A percentile compares a stretch with the other conserved stretches of the same genome.
Evolutionary conservation across 2,329 filamentous ascomycete genomes (phyloP).

Genomic region (Penicillium sp.): DNA sequence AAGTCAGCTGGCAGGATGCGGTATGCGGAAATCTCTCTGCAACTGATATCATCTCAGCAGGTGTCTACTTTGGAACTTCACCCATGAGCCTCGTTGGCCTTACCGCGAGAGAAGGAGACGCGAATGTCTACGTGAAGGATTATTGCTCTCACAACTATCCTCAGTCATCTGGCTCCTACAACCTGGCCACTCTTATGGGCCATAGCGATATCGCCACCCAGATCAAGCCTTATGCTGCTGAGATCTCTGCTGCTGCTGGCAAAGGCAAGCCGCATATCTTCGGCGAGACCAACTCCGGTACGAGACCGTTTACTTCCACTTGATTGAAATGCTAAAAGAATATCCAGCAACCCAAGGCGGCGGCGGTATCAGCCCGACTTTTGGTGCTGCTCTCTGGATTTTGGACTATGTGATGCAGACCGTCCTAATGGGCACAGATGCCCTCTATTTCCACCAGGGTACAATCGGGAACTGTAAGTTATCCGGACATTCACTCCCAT

Average conservation of each 20-base stretch:
- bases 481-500: background rate
- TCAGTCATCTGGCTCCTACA: constrained; percentile 31
- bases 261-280: constrained; percentile 42
- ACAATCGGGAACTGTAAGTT: constrained; percentile 45
- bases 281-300: constrained; percentile 46
- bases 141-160: constrained; percentile 47
- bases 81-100: constrained; percentile 34
- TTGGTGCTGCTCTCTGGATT: constrained; percentile 46
- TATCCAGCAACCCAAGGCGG: constrained; percentile 31
- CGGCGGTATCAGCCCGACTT: constrained; percentile 39
- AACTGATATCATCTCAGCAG: constrained; percentile 26
- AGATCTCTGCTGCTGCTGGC: constrained; percentile 34
- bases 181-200: constrained; percentile 39
- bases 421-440: constrained; percentile 27
- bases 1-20: constrained; percentile 28
- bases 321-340: background rate
- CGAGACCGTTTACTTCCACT: background rate
- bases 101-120: constrained; percentile 30
- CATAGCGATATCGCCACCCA: constrained; percentile 38
- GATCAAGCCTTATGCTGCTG: constrained; percentile 34
- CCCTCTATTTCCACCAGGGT: constrained; percentile 44
- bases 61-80: constrained; percentile 30
- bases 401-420: constrained; percentile 40
- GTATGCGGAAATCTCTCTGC: constrained; percentile 26
- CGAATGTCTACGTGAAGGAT: constrained; percentile 34